Conservation (phyloP, 1,284 basidiomycete species). For the Fomitopsis betulina region DNA sequence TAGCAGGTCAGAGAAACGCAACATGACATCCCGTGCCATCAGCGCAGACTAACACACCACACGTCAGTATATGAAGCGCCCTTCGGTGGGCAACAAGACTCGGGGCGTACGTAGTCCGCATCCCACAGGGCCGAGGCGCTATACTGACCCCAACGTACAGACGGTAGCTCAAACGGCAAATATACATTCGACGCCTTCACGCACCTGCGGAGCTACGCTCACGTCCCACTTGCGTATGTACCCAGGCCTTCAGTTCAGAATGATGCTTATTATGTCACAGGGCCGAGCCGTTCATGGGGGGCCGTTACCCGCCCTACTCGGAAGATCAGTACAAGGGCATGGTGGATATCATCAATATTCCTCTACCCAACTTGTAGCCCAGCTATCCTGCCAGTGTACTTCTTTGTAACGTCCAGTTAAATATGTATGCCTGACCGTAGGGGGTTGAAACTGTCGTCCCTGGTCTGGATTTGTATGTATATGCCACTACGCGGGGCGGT, state of each 20-base stretch:
- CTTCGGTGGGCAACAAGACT: slow-evolving; percentile 44
- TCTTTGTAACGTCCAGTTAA: too few relatives aligned
- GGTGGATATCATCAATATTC: background rate
- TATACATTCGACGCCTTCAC: slow-evolving; percentile 44
- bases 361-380: background rate
- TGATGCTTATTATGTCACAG: slow-evolving; percentile 14
- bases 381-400: too few relatives aligned
- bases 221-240: slow-evolving; percentile 34
- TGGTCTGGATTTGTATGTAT: too few relatives aligned
- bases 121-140: background rate
- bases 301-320: slow-evolving; percentile 36
- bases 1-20: slow-evolving; percentile 32
- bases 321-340: slow-evolving; percentile 15
- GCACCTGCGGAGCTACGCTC: slow-evolving; percentile 37
- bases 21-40: background rate
- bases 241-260: background rate
- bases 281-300: slow-evolving; percentile 23
- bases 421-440: too few relatives aligned
- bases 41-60: background rate
- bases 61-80: slow-evolving; percentile 37
- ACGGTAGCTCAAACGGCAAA: slow-evolving; percentile 43
- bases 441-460: too few relatives aligned
- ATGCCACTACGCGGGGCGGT: too few relatives aligned
- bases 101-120: slow-evolving; percentile 35
- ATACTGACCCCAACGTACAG: slow-evolving; percentile 17